phyloP scores from a whole-genome alignment of 2,329 filamentous ascomycete genomes.

The Proliferodiscus dingleyae region DNA sequence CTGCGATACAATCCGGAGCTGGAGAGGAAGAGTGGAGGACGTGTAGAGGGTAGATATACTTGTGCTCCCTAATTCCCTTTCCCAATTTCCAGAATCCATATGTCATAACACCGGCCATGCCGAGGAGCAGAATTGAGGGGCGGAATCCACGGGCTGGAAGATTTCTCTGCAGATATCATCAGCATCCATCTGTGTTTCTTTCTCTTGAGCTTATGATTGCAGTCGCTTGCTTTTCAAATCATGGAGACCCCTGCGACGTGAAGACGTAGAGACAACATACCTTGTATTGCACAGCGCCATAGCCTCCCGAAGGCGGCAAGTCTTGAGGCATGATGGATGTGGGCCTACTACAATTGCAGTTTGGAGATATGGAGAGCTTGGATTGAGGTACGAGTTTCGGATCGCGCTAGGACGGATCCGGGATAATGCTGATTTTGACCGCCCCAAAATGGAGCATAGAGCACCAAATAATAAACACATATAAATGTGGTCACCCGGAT shows the following conservation, averaged over 20 bases:
- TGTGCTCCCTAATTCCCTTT: conserved; percentile 80
- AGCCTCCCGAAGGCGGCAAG: conserved; percentile 92
- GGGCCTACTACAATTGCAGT: conserved; percentile 3
- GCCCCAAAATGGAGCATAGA: too few relatives aligned
- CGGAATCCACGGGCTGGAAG: conserved; percentile 87
- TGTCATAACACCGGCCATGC: conserved; percentile 71
- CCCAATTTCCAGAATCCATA: conserved; percentile 89
- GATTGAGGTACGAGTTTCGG: background rate
- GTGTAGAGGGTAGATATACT: conserved; percentile 52
- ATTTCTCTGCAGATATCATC: conserved; percentile 65
- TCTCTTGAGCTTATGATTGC: background rate
- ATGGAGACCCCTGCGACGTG: too few relatives aligned
- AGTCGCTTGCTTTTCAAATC: too few relatives aligned
- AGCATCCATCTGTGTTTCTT: conserved; percentile 1
- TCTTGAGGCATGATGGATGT: conserved; percentile 80
- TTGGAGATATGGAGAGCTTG: background rate
- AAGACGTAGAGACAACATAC: too few relatives aligned
- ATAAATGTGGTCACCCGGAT: background rate
- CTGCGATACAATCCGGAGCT: too few relatives aligned
- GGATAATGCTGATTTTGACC: background rate
- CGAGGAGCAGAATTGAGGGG: conserved; percentile 72
- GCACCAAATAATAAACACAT: too few relatives aligned
- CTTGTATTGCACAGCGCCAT: conserved; percentile 96
- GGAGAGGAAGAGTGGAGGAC: background rate
- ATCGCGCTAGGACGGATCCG: background rate